These are phyloP conservation scores for Fusarium sulawesiense DNA, from an alignment of 2,329 filamentous ascomycete species.

Conservation along the genomic window DNA sequence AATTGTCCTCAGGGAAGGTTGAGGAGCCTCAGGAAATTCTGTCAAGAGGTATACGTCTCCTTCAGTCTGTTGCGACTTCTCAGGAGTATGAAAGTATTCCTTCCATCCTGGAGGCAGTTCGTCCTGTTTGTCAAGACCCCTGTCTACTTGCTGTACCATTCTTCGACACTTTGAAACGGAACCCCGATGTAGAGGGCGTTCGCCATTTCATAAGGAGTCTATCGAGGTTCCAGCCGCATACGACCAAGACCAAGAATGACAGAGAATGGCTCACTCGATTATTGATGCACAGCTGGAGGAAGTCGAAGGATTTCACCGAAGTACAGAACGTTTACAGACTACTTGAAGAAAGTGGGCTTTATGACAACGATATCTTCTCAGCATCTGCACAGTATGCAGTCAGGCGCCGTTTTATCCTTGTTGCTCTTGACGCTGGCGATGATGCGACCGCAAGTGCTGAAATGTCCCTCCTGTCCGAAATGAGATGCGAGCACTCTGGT, in stretches of 20 bases:
- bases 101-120: constrained; percentile 36
- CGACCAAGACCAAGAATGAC: constrained; percentile 12
- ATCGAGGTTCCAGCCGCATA: constrained; percentile 10
- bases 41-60: constrained; percentile 41
- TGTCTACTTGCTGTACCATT: constrained; percentile 39
- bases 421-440: constrained; percentile 46
- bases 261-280: constrained; percentile 41
- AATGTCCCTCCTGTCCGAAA: constrained; percentile 36
- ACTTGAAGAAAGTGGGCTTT: constrained; percentile 48
- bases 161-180: constrained; percentile 36
- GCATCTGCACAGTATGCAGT: constrained; percentile 44
- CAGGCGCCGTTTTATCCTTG: constrained; percentile 44
- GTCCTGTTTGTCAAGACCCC: constrained; percentile 41
- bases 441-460: constrained; percentile 44
- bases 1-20: constrained; percentile 25
- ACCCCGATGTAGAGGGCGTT: constrained; percentile 29
- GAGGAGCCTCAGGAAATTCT: constrained; percentile 22
- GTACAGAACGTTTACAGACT: constrained; percentile 46
- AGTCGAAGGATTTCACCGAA: constrained; percentile 35
- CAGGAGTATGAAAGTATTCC: constrained; percentile 35
- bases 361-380: constrained; percentile 30
- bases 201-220: constrained; percentile 28
- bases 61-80: constrained; percentile 35
- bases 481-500: constrained; percentile 33
- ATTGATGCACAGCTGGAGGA: constrained; percentile 45